Evolutionary conservation across 2,329 filamentous ascomycete genomes (phyloP), one percentile per base, ranked within the genome.

Genomic region (Periconia sp.): DNA sequence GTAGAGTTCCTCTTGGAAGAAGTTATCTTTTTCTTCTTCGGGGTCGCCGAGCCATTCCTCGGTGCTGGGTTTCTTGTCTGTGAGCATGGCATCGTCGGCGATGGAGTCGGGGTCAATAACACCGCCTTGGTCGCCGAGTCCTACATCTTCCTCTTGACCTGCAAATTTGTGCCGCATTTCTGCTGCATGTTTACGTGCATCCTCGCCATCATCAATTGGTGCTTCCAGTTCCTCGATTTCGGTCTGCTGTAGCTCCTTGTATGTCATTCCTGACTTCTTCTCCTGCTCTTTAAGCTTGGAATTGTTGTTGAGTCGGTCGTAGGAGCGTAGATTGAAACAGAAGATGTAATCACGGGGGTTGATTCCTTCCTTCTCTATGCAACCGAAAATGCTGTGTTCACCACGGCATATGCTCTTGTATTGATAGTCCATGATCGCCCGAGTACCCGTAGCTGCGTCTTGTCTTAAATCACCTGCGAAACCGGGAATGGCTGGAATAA

Each of bases 361-460:
- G 1, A 94, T 84, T 1, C 90, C 92, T 57, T 89, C 80, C 7
- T 83, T 84, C 53, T 81, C 79, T 54, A 97, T 85, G 68, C 89
- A 87, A 40, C 85, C 91, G 63, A 89, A 94, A 49, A 99, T 97
- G 5, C 91, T 96, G 69, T 97, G 81, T 59, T 95, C 88, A 6
- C 94, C 94, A 43, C 94, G 88, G 67, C 89, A 91, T 60, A 99
- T 96, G 0, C 91, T 96, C 75, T 95, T 96, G 80, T 94, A 99
- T 71, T 97, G 94, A 68, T 96, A 97, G 71, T 97, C 92, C 91
- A 99, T 97, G 66, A 97, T 99, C 11, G 92, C 93, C 46, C 75
- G 63, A 0, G 93, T 97, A 10, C 93, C 93, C 1, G 85, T 85
- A 0, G 93, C 93, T 18, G 89, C 91, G 63, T 90, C 86, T 13